Evolutionary conservation across 768 basidiomycete species (phyloP).

Genomic region (Neoboletus subvelutipes): DNA sequence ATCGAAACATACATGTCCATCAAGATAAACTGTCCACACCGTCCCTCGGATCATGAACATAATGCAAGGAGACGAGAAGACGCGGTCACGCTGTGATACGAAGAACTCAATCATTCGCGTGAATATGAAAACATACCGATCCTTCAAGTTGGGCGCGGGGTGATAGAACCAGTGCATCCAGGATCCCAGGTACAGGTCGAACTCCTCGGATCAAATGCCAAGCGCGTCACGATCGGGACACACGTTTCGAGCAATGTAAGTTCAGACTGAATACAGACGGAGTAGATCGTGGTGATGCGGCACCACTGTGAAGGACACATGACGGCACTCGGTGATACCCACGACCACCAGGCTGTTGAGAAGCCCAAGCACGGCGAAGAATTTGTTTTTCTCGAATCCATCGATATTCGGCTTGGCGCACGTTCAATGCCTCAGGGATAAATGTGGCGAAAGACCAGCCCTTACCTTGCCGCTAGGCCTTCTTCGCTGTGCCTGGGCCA

Average conservation of each 20-base stretch:
- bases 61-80: background rate
- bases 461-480: background rate
- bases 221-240: background rate
- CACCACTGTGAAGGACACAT: background rate
- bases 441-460: background rate
- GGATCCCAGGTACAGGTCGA: background rate
- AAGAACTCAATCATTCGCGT: background rate
- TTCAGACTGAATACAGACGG: background rate
- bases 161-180: background rate
- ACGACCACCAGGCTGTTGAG: background rate
- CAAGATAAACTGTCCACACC: constrained; percentile 2
- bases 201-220: constrained; percentile 21
- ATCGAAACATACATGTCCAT: background rate
- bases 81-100: constrained; percentile 2
- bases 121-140: constrained; percentile 4
- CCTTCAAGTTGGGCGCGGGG: background rate
- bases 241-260: background rate
- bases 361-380: background rate
- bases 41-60: constrained; percentile 12
- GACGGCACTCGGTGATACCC: constrained; percentile 4
- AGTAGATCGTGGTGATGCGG: background rate
- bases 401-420: background rate
- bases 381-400: background rate
- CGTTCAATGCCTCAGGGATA: background rate
- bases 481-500: background rate